Base-by-base conservation (phyloP, 352 stramenopile genomes). In the Phytopythium boreale region DNA sequence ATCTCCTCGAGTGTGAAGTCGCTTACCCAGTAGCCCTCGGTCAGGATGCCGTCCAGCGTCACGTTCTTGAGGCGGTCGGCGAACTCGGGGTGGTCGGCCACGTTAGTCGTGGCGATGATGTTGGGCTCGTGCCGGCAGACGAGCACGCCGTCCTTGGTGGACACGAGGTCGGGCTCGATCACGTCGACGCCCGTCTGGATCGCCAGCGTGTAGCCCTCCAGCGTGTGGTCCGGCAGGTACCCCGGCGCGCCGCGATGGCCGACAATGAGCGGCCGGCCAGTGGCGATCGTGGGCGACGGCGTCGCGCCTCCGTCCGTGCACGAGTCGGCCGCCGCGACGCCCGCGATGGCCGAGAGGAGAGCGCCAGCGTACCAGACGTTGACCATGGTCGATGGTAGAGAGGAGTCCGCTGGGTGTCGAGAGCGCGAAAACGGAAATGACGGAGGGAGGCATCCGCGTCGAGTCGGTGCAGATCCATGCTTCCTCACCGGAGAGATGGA, bases 1-100 rank as follows among this genome's bases (percentile, higher is more conserved):
- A 98, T 83, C 78, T 98, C 92, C 10, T 77, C 77, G 26, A 95
- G 82, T 41, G 88, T 96, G 83, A 98, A 98, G 68, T 98, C 89
- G 63, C 84, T 92, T 52, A 92, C 85, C 63, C 92, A 98, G 70
- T 92, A 98, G 15, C 89, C 84, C 22, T 71, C 68, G 24, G 77
- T 75, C 44, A 76, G 60, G 27, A 80, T 69, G 49, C 84, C 86
- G 52, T 92, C 84, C 4, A 92, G 62, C 24, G 68, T 76, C 29
- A 84, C 76, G 46, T 72, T 90, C 56, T 75, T 77, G 59, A 79
- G 71, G 52, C 85, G 79, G 65, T 79, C 71, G 47, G 82, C 79
- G 56, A 94, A 95, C 68, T 95, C 83, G 1, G 85, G 73, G 56
- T 78, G 80, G 41, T 80, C 71, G 37, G 75, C 67, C n/a, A 98